These are phyloP conservation scores for Vitis amurensis DNA, from an alignment of 164 flowering plant genomes.

Conservation along the genomic window DNA sequence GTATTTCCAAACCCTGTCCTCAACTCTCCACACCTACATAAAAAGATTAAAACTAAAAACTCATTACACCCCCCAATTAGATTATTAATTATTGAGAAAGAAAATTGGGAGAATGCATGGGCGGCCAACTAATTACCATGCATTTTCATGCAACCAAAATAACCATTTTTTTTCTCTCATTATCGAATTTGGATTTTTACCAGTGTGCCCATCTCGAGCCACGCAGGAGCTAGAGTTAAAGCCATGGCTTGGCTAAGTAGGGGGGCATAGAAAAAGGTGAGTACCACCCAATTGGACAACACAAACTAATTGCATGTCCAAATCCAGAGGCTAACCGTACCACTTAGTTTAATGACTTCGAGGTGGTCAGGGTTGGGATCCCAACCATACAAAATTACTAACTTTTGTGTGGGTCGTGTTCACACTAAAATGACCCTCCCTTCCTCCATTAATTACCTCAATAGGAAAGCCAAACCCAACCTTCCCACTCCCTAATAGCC, in stretches of 20 bases:
- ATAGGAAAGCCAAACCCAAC: slow-evolving; percentile 17
- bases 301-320: slow-evolving; percentile 27
- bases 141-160: background rate
- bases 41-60: too few relatives aligned
- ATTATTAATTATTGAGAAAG: too few relatives aligned
- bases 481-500: background rate
- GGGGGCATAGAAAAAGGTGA: slow-evolving; percentile 22
- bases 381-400: slow-evolving; percentile 13
- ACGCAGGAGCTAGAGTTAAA: slow-evolving; percentile 19
- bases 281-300: slow-evolving; percentile 44
- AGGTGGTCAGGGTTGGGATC: slow-evolving; percentile 48
- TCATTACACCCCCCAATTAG: too few relatives aligned
- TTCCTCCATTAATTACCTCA: slow-evolving; percentile 18
- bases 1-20: too few relatives aligned
- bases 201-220: slow-evolving; percentile 36
- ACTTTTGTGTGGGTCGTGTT: background rate
- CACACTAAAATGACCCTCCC: slow-evolving; percentile 10
- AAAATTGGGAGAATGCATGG: too few relatives aligned
- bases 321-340: slow-evolving; percentile 28
- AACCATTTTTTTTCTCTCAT: background rate
- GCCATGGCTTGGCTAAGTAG: slow-evolving; percentile 28
- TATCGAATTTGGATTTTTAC: background rate
- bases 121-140: too few relatives aligned
- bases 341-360: slow-evolving; percentile 25
- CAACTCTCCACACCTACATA: too few relatives aligned